Percentiles rank a stretch among this genome's conserved stretches.
Conservation (phyloP, 441 rosid genomes). For the Breynia disticha region DNA sequence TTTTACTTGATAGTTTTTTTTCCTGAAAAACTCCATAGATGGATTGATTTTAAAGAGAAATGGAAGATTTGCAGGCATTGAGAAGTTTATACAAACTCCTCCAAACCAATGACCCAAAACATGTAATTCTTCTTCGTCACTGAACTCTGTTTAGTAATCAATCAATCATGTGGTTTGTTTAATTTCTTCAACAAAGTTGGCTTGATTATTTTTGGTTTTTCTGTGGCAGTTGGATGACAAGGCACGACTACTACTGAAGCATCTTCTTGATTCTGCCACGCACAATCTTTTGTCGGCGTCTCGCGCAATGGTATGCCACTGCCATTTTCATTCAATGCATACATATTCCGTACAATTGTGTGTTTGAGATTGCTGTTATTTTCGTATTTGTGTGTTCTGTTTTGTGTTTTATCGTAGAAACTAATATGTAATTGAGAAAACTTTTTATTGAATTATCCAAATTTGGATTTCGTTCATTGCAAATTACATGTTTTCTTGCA, state of each 20-base stretch:
- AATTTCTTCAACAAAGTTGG: neutral
- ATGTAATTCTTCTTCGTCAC: neutral
- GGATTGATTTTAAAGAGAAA: neutral
- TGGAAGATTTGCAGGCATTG: conserved; percentile 25
- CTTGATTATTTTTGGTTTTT: conserved; percentile 1
- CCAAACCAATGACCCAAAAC: conserved; percentile 3
- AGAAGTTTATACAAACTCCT: conserved; percentile 30
- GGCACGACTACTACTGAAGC: conserved; percentile 23
- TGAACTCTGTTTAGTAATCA: neutral
- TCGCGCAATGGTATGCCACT: conserved; percentile 17
- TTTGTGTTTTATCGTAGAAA: no score
- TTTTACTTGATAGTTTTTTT: no score
- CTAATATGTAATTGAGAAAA: no score
- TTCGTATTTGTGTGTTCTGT: no score
- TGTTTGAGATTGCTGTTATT: no score
- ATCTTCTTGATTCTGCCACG: conserved; percentile 31
- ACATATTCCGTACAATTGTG: no score
- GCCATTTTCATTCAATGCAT: neutral
- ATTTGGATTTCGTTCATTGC: neutral
- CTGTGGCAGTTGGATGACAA: conserved; percentile 25
- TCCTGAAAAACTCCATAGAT: neutral
- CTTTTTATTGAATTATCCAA: neutral
- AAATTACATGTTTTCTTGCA: neutral
- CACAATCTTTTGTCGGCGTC: conserved; percentile 14
- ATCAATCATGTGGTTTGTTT: neutral